Evolutionary conservation across 116 monocot genomes (phyloP).

Genomic region (Dioscorea cayenensis): DNA sequence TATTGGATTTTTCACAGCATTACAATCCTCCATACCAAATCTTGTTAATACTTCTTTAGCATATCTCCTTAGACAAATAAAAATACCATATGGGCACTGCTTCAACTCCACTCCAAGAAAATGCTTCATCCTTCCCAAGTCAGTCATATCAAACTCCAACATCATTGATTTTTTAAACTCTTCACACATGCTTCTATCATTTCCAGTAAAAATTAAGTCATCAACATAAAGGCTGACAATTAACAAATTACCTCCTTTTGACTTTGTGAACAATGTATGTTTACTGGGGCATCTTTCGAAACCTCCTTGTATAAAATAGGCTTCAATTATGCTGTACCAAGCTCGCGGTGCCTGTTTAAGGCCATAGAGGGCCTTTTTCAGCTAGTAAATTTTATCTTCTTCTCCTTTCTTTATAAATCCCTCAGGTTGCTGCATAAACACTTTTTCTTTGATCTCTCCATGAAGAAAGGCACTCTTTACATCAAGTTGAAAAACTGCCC

Average conservation of each 20-base stretch:
- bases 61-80: slow-evolving; percentile 6
- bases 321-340: slow-evolving; percentile 5
- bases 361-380: slow-evolving; percentile 2
- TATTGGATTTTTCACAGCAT: background rate
- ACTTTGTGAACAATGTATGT: background rate
- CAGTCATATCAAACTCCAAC: slow-evolving; percentile 11
- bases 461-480: background rate
- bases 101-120: slow-evolving; percentile 11
- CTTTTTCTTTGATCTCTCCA: slow-evolving; percentile 4
- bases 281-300: slow-evolving; percentile 6
- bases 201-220: slow-evolving; percentile 19
- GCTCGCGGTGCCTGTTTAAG: slow-evolving; percentile 8
- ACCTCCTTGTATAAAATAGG: background rate
- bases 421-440: slow-evolving; percentile 1
- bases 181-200: background rate
- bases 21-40: slow-evolving; percentile 6
- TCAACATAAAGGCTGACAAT: slow-evolving; percentile 10
- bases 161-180: slow-evolving; percentile 7
- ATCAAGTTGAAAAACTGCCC: slow-evolving; percentile 11
- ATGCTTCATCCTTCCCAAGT: background rate
- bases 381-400: background rate
- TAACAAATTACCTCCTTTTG: background rate
- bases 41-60: slow-evolving; percentile 1
- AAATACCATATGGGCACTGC: background rate
- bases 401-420: background rate